phyloP scores from a whole-genome alignment of 108 stramenopile species.

The Skeletonema menzelii region DNA sequence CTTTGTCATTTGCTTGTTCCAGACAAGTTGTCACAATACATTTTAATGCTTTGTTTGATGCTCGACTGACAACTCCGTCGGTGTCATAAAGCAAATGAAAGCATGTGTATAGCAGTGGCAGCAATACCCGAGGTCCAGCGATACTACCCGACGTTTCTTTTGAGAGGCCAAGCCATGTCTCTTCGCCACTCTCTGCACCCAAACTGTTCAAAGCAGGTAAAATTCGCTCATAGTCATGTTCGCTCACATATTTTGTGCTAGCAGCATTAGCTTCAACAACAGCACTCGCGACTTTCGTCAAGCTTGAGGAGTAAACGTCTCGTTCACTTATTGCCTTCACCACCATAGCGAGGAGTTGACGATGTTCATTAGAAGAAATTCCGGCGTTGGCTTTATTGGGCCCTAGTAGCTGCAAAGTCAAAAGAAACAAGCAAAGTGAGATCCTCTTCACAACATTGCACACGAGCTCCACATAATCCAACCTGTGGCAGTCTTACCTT shows the following conservation, averaged over 20 bases:
- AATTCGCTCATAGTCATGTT: conserved; percentile 75
- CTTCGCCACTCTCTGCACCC: conserved; percentile 22
- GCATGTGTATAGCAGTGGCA: conserved; percentile 67
- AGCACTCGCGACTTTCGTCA: conserved; percentile 26
- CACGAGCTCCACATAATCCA: background rate
- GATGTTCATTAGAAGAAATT: conserved; percentile 45
- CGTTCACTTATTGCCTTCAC: conserved; percentile 33
- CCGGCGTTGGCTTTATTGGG: conserved; percentile 68
- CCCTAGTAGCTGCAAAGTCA: conserved; percentile 49
- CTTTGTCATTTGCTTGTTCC: conserved; percentile 27
- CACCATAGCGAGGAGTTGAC: conserved; percentile 42
- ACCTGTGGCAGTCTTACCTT: conserved; percentile 19
- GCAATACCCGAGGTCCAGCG: conserved; percentile 41
- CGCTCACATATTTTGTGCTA: conserved; percentile 71
- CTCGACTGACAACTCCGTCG: conserved; percentile 80
- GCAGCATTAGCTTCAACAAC: conserved; percentile 53
- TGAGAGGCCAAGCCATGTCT: conserved; percentile 51
- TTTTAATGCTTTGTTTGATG: conserved; percentile 69
- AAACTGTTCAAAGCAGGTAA: conserved; percentile 71
- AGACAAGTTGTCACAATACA: conserved; percentile 51
- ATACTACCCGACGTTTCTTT: conserved; percentile 6
- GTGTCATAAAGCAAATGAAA: conserved; percentile 71
- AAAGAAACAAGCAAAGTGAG: background rate
- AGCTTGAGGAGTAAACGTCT: conserved; percentile 7
- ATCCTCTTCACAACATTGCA: background rate